Conservation (phyloP, 441 rosid species). For the Brassica balearica region DNA sequence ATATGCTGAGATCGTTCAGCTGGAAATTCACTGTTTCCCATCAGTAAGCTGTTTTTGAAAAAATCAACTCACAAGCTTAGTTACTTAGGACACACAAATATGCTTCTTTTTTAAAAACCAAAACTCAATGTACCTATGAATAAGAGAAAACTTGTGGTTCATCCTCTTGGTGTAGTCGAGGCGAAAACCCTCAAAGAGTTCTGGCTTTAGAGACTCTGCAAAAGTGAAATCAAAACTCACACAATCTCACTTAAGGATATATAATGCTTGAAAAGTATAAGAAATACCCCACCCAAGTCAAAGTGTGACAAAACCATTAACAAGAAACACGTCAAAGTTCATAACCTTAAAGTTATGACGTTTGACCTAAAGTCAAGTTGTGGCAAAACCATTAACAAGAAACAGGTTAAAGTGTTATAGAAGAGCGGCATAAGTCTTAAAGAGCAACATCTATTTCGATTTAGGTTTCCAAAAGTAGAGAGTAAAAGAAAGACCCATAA, state of each 20-base stretch:
- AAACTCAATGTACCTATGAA: slow-evolving; percentile 60
- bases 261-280: neutral
- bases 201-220: slow-evolving; percentile 90
- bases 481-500: neutral
- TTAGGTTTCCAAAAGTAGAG: neutral
- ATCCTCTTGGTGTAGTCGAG: slow-evolving; percentile 78
- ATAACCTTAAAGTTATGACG: no score
- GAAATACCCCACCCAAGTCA: neutral
- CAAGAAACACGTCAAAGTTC: neutral
- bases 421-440: neutral
- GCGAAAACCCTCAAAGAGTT: slow-evolving; percentile 87
- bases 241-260: neutral
- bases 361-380: neutral
- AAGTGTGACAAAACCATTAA: neutral
- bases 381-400: neutral
- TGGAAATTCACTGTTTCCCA: slow-evolving; percentile 88
- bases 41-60: slow-evolving; percentile 59
- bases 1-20: slow-evolving; percentile 68
- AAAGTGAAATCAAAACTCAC: slow-evolving; percentile 16
- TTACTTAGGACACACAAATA: slow-evolving; percentile 8
- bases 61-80: slow-evolving; percentile 18
- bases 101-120: neutral
- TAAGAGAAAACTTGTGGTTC: slow-evolving; percentile 75
- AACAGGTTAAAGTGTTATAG: neutral
- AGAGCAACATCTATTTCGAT: neutral